Evolutionary conservation across 2,329 filamentous ascomycete genomes (phyloP), one percentile per base, ranked within the genome.

Genomic region (Diaporthe caulivora): DNA sequence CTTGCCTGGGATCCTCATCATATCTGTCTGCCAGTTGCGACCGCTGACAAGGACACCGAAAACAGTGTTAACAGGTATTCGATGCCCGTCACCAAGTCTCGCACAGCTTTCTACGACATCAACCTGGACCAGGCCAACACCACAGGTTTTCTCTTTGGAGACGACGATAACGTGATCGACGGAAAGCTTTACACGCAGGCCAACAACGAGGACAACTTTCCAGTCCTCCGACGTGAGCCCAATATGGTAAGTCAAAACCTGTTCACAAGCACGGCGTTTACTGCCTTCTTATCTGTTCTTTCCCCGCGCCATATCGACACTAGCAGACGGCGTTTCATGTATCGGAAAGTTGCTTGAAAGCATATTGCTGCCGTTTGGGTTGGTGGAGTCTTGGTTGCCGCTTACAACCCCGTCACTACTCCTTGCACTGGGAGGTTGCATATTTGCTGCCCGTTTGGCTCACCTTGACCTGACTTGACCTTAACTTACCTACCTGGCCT

Each of bases 1-100:
- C 18, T 3, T 21, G 15, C 24, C 49, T 18, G 47, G 21, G 44
- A 60, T 29, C 13, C 40, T 31, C 21, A 21, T 31, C 21, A 21
- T 49, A 21, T 49, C 40, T 34, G 42, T 70, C n/a, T 47, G 15
- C 64, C 21, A 51, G 8, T 71, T 31, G 44, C 24, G 15, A 53
- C 37, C 53, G 65, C 71, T 75, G 51, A 75, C 71, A 55, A 55
- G 26, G 7, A 49, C 24, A 40, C 44, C 68, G 62, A 49, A 47
- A 58, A 62, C 78, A 97, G 94, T 77, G 88, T 92, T 75, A 97
- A 98, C 82, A 93, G 96, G 76, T 97, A 97, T 83, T 98, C 96
- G 6, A 95, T 98, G 93, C 96, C 96, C 42, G 93, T 96, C 68
- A 94, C 93, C 62, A 89, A 89, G 74, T 90, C 92, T 77, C 90